Conservation (phyloP, 805 yeast genomes). For the Saccharomycopsis schoenii region DNA sequence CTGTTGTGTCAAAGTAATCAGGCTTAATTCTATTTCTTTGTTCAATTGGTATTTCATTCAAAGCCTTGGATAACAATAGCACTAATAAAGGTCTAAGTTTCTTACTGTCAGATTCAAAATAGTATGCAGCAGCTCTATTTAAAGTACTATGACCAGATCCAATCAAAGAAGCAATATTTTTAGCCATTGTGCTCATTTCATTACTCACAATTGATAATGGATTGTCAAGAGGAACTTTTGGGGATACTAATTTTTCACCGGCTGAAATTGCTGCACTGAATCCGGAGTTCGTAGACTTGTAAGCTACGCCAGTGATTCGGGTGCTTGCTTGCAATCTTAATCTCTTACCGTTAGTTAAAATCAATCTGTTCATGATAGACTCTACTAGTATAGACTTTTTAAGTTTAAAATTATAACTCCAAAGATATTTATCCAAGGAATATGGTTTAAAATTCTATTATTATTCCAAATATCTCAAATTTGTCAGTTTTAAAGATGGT, state of each 20-base stretch:
- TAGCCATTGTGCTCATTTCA: constrained; percentile 85
- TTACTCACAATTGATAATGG: constrained; percentile 86
- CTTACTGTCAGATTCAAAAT: constrained; percentile 94
- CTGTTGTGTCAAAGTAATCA: constrained; percentile 56
- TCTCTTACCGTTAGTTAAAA: not conserved
- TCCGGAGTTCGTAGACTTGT: constrained; percentile 22
- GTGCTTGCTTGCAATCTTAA: not conserved
- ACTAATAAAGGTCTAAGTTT: constrained; percentile 90
- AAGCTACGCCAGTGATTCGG: not conserved
- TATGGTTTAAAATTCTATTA: not conserved
- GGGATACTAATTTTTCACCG: constrained; percentile 68
- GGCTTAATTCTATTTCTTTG: constrained; percentile 56
- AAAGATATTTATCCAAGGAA: not conserved
- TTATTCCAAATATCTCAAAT: not conserved
- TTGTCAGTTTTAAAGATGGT: not conserved
- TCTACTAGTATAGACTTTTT: not conserved
- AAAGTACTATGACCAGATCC: constrained; percentile 93
- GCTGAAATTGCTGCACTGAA: constrained; percentile 52
- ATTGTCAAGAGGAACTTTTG: constrained; percentile 50
- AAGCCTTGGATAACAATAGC: constrained; percentile 69
- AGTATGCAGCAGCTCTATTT: constrained; percentile 86
- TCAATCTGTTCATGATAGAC: not conserved
- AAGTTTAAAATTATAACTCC: not conserved
- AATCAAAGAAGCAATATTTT: constrained; percentile 73
- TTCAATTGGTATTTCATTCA: constrained; percentile 60